phyloP scores from a whole-genome alignment of 2,329 filamentous ascomycete species.

The Talaromyces atroroseus region DNA sequence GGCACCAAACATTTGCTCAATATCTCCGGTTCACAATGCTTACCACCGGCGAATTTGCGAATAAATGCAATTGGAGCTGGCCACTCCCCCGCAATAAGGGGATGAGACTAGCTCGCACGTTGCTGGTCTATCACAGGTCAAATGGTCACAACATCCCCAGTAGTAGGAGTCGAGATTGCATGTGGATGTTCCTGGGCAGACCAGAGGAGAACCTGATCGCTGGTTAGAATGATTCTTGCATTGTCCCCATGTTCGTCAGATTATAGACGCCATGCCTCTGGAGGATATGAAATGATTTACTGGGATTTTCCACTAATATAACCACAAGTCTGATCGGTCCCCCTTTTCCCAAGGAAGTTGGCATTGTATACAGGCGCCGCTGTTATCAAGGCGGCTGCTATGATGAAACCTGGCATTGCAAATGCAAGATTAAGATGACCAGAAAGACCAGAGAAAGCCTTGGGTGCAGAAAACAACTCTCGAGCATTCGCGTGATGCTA shows the following conservation, averaged over 20 bases:
- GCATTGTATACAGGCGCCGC: background rate
- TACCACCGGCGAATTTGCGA: slow-evolving; percentile 4
- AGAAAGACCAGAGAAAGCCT: background rate
- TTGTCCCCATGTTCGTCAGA: no score
- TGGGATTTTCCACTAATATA: slow-evolving; percentile 5
- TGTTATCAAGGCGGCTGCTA: background rate
- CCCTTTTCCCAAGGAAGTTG: background rate
- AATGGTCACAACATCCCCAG: slow-evolving; percentile 6
- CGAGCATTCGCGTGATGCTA: background rate
- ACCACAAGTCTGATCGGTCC: slow-evolving; percentile 5
- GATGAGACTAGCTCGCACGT: background rate
- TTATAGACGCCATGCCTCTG: no score
- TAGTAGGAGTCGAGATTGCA: slow-evolving; percentile 1
- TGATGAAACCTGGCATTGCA: background rate
- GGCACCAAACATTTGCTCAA: no score
- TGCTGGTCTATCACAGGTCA: background rate
- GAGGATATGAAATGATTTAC: background rate
- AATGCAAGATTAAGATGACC: background rate
- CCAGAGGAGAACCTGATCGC: slow-evolving; percentile 1
- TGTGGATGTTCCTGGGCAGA: slow-evolving; percentile 3
- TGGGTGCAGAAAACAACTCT: background rate
- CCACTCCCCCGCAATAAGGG: slow-evolving; percentile 7
- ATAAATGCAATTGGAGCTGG: background rate
- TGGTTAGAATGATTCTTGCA: no score
- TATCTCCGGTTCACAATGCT: background rate